Evolutionary conservation across 1,139 yeast species (phyloP).

Genomic region (Kodamaea sp.): DNA sequence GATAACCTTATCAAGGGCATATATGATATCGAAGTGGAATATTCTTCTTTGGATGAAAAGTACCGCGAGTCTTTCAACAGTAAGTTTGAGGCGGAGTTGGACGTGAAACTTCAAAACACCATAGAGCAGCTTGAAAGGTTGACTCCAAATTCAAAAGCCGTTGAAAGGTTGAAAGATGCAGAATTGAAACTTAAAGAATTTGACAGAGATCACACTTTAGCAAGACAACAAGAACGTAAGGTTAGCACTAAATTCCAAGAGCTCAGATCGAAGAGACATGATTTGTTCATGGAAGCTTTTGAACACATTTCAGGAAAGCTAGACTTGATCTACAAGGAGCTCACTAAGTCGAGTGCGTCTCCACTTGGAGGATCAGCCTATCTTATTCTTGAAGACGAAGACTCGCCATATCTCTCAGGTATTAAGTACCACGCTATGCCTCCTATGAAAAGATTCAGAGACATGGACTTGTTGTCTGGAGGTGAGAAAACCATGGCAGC

Average conservation of each 20-base stretch:
- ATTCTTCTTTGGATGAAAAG: slow-evolving; percentile 46
- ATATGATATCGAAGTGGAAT: slow-evolving; percentile 59
- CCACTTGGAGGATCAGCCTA: slow-evolving; percentile 93
- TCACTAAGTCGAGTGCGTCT: slow-evolving; percentile 67
- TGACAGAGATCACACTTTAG: slow-evolving; percentile 64
- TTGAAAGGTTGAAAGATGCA: slow-evolving; percentile 72
- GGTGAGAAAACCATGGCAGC: slow-evolving; percentile 99
- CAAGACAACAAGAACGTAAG: slow-evolving; percentile 62
- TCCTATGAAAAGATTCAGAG: slow-evolving; percentile 90
- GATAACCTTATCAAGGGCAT: slow-evolving; percentile 43
- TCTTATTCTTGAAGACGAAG: slow-evolving; percentile 82
- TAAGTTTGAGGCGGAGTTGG: slow-evolving; percentile 52
- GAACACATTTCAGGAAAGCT: slow-evolving; percentile 72
- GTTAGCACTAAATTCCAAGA: slow-evolving; percentile 59
- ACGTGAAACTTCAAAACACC: slow-evolving; percentile 30
- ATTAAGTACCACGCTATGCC: slow-evolving; percentile 94
- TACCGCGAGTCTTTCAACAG: slow-evolving; percentile 38
- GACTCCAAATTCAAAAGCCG: slow-evolving; percentile 81
- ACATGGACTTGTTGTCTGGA: slow-evolving; percentile 91
- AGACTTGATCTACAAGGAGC: slow-evolving; percentile 82
- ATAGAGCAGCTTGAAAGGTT: slow-evolving; percentile 55
- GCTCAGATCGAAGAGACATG: slow-evolving; percentile 60
- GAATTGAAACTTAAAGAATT: slow-evolving; percentile 59
- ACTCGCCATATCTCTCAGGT: slow-evolving; percentile 84
- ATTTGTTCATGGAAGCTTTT: slow-evolving; percentile 69